A percentile compares a stretch with the other conserved stretches of the same genome.
These are phyloP conservation scores for Papiliotrema laurentii DNA, from an alignment of 1,284 basidiomycete species.

Conservation along the genomic window DNA sequence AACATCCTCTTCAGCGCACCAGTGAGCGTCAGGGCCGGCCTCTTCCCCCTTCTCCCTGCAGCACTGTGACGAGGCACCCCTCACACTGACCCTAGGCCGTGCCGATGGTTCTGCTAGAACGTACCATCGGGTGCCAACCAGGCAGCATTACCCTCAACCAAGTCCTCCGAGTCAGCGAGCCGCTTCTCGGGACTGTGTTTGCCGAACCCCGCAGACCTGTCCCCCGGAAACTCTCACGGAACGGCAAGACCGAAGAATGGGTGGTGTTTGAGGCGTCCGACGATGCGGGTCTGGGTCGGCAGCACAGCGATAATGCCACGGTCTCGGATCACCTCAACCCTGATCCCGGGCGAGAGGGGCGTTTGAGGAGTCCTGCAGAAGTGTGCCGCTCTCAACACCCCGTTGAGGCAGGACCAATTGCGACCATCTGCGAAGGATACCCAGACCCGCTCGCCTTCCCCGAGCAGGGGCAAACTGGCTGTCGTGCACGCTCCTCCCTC, in stretches of 20 bases:
- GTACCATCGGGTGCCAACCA: not conserved
- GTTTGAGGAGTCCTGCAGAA: too few relatives aligned
- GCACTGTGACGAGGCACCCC: not conserved
- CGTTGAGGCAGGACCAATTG: too few relatives aligned
- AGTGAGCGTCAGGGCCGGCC: constrained; percentile 12
- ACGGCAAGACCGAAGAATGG: not conserved
- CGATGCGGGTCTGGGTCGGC: not conserved
- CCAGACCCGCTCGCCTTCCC: too few relatives aligned
- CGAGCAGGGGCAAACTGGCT: not conserved
- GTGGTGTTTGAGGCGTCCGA: not conserved
- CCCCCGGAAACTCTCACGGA: not conserved
- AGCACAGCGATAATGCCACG: not conserved
- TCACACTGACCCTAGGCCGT: not conserved
- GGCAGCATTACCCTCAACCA: not conserved
- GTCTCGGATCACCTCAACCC: too few relatives aligned
- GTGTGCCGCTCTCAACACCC: too few relatives aligned
- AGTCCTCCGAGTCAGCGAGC: not conserved
- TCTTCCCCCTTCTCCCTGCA: not conserved
- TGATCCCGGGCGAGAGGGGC: too few relatives aligned
- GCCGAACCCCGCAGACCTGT: not conserved
- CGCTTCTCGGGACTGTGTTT: not conserved
- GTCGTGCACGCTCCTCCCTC: too few relatives aligned
- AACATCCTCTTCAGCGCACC: constrained; percentile 25
- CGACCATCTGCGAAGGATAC: not conserved
- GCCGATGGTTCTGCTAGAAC: not conserved